Evolutionary conservation across 768 basidiomycete species (phyloP).

Genomic region (Tricholoma matsutake): DNA sequence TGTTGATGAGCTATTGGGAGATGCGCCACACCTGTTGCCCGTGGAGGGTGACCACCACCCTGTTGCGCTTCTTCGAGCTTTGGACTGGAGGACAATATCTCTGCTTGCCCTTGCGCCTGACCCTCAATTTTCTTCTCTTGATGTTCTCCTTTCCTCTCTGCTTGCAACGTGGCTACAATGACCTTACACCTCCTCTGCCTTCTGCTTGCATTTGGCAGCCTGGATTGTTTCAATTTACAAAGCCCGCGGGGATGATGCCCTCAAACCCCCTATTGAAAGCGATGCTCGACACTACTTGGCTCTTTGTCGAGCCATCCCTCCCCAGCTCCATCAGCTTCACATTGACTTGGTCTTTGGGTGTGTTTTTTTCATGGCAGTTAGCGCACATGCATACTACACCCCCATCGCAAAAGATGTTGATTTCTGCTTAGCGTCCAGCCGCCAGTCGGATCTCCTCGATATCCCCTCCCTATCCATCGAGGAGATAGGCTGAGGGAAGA

Average conservation of each 20-base stretch:
- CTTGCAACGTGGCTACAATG: too few relatives aligned
- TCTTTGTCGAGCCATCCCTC: not conserved
- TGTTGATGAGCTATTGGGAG: not conserved
- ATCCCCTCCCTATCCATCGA: not conserved
- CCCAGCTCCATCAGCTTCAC: not conserved
- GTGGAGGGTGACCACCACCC: too few relatives aligned
- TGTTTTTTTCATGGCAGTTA: not conserved
- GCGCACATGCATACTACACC: not conserved
- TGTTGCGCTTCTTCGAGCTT: too few relatives aligned
- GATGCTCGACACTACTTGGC: not conserved
- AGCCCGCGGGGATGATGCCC: not conserved
- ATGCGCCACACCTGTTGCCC: too few relatives aligned
- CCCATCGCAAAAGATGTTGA: not conserved
- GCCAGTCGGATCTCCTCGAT: not conserved
- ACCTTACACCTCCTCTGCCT: too few relatives aligned
- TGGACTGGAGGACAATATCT: too few relatives aligned
- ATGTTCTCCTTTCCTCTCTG: too few relatives aligned
- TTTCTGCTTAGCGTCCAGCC: not conserved
- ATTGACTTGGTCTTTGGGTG: not conserved
- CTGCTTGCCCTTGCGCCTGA: too few relatives aligned
- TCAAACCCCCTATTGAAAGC: not conserved
- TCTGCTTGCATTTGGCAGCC: too few relatives aligned
- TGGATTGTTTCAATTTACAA: too few relatives aligned
- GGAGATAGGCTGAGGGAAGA: not conserved
- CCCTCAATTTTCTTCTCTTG: too few relatives aligned